Evolutionary conservation across 257 asterid genomes (phyloP), one percentile per base, ranked within the genome.

Genomic region (Ilex aquifolium): DNA sequence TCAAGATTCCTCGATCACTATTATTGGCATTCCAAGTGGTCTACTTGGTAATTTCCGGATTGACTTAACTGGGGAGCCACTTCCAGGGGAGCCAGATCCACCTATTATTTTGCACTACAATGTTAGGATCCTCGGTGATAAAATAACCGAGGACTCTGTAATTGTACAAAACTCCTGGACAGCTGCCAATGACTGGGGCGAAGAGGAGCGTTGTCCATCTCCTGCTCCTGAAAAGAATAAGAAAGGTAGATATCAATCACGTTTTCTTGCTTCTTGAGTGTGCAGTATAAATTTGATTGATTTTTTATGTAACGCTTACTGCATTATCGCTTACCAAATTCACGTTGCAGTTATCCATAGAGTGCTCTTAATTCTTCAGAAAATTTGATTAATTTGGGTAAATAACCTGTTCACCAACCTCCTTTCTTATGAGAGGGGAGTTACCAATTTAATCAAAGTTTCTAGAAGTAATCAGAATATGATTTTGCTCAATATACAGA

Each of bases 141-240:
- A 87, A 76, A 54, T 87, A 80, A 87, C 96, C 17, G 96, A 90
- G 77, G 87, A 93, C 64, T 95, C 97, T 51, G 97, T 93, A 56
- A 90, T 93, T 59, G 97, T 90, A 60, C 99, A 93, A 76, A 93
- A 93, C 77, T 85, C 96, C 27, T 93, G 97, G 99, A 85, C 95
- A n/a, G 69, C 82, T 76, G 90, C 88, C 65, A 95, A 73, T 76
- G 97, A 88, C 76, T 93, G 99, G 99, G 99, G 96, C 56, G 89
- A 83, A 39, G 99, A 93, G 82, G 95, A 90, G 69, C 95, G 97
- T 2, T 93, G 99, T 68, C 97, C 99, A 6, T 69, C 84, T 65
- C 80, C 90, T 16, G 74, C 76, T 6, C 79, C 67, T 31, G 93
- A 82, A 69, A 81, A 82, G 63, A 81, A 65, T 60, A 86, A 76